Evolutionary conservation across 2,329 filamentous ascomycete genomes (phyloP).

Genomic region (Fusarium euwallaceae): DNA sequence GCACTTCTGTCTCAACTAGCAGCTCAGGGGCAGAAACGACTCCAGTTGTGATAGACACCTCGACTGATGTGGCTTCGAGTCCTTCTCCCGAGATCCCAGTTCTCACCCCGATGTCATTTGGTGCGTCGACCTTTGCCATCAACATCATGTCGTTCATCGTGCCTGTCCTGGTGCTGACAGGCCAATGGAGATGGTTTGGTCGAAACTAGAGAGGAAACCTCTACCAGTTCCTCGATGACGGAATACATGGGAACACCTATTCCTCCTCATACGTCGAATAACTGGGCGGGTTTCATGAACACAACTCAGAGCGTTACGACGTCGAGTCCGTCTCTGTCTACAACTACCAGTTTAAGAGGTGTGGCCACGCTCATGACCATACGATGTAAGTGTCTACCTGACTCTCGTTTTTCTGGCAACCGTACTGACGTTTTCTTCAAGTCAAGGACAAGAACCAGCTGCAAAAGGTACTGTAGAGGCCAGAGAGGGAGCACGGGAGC

Average conservation of each 20-base stretch:
- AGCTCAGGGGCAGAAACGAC: background rate
- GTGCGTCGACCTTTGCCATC: background rate
- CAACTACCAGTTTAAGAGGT: background rate
- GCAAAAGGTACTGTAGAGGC: background rate
- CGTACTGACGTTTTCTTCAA: background rate
- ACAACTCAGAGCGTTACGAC: background rate
- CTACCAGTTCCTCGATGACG: background rate
- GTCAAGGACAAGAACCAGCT: background rate
- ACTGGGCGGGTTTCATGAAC: background rate
- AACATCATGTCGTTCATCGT: background rate
- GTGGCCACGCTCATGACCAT: background rate
- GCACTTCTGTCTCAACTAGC: background rate
- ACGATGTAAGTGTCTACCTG: background rate
- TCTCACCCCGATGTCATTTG: background rate
- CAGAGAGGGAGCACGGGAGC: background rate
- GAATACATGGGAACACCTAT: rapidly evolving
- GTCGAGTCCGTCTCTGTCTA: background rate
- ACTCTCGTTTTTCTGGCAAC: background rate
- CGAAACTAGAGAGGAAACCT: background rate
- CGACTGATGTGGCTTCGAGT: background rate
- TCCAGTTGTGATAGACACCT: background rate
- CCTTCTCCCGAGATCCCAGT: background rate
- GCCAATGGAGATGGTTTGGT: background rate
- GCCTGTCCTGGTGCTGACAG: background rate
- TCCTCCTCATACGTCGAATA: background rate